phyloP scores from a whole-genome alignment of 352 stramenopile species.

The Hyaloperonospora brassicae region DNA sequence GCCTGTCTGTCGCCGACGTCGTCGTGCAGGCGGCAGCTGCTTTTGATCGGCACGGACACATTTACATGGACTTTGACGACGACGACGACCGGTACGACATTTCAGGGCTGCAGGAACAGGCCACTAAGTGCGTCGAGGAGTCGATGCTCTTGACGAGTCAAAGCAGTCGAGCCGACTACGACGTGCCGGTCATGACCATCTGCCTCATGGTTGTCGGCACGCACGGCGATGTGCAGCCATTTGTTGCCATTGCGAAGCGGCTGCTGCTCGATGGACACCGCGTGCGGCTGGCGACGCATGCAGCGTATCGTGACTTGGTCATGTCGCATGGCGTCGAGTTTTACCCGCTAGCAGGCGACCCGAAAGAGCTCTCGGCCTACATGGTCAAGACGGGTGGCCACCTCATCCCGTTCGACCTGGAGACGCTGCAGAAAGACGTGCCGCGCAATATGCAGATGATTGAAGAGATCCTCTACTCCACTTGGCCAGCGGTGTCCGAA shows the following conservation, averaged over 20 bases:
- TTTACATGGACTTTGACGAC: constrained; percentile 41
- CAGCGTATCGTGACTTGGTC: constrained; percentile 82
- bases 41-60: constrained; percentile 41
- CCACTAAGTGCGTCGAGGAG: constrained; percentile 17
- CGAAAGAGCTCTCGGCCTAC: constrained; percentile 78
- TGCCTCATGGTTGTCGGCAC: constrained; percentile 90
- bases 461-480: constrained; percentile 80
- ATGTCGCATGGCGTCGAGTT: constrained; percentile 66
- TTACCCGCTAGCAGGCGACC: constrained; percentile 66
- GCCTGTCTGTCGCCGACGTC: constrained; percentile 32
- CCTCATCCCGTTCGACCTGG: constrained; percentile 59
- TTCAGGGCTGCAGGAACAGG: constrained; percentile 24
- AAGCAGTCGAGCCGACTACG: constrained; percentile 15
- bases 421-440: constrained; percentile 57
- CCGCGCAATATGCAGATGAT: constrained; percentile 87
- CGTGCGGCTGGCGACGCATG: constrained; percentile 87
- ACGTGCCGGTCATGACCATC: constrained; percentile 51
- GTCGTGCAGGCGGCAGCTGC: constrained; percentile 38
- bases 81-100: constrained; percentile 45
- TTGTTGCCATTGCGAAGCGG: constrained; percentile 77
- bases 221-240: constrained; percentile 80
- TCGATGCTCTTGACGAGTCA: constrained; percentile 10
- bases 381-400: constrained; percentile 87
- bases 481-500: constrained; percentile 81
- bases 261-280: constrained; percentile 82